Base-by-base conservation (phyloP, 257 asterid species). In the Fraxinus cuspidata region DNA sequence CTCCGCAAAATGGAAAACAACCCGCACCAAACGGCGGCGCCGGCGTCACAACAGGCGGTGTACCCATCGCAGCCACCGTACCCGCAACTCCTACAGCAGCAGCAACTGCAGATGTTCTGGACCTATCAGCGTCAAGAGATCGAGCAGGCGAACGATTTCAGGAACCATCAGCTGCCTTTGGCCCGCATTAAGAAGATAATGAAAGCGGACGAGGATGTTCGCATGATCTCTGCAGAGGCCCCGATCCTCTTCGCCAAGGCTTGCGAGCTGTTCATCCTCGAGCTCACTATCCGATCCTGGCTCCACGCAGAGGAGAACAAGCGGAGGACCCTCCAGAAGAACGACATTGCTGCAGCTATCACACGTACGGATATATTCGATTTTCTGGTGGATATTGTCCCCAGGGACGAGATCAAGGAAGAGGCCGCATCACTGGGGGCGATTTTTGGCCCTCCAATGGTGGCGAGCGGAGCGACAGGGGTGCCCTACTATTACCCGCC, bases 181-280 rank as follows among this genome's bases (percentile, higher is more conserved):
- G 86, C 86, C 35, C 76, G 86, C 35, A 84, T 84, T 44, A 84
- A 81, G 81, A 84, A 84, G 74, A 84, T 84, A 66, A 84, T 84
- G 88, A 84, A 84, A 51, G 88, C 88, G 19, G 88, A 84, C 60
- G 88, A 84, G 77, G 88, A 84, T 77, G 88, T 84, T 63, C 81
- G 85, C 35, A 84, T 84, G 88, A 81, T 84, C 34, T 84, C 88
- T 23, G 85, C 85, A 16, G 84, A 84, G 78, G 88, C 88, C 21
- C 88, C 88, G 13, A 80, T 84, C 8, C 74, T 84, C 70, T 84
- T 84, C 74, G 75, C 88, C n/a, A 76, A 79, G 74, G 88, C 88
- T 23, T 84, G 85, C 74, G 88, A 84, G 78, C 71, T 84, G 79
- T 84, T 84, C 79, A 84, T 84, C 11, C 81, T 84, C 23, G 87